Conservation (phyloP, 1,284 basidiomycete species). For the Malassezia furfur region DNA sequence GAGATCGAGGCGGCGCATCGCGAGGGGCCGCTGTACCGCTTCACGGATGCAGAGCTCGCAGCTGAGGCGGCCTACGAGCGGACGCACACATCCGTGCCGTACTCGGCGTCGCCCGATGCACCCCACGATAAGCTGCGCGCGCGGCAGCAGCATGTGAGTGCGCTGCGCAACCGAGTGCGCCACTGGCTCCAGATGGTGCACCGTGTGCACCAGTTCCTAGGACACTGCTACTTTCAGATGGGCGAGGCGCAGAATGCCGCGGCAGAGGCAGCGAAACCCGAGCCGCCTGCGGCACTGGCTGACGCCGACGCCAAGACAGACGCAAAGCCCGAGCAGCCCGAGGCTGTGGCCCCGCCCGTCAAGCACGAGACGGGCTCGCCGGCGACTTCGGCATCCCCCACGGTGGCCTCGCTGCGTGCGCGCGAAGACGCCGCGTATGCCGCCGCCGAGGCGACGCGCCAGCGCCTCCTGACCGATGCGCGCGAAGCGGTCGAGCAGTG, state of each 20-base stretch:
- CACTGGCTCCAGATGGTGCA: slow-evolving; percentile 30
- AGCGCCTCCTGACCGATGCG: slow-evolving; percentile 26
- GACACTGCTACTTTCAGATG: slow-evolving; percentile 39
- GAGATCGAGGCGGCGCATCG: slow-evolving; percentile 19
- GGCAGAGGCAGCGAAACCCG: neutral
- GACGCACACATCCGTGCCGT: neutral
- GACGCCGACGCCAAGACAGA: too few species aligned
- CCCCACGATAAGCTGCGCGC: slow-evolving; percentile 12
- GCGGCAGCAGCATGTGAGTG: slow-evolving; percentile 19
- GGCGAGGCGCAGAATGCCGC: slow-evolving; percentile 19
- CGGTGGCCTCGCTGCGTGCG: slow-evolving; percentile 13
- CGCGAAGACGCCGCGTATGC: slow-evolving; percentile 32
- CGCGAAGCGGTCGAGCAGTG: slow-evolving; percentile 25
- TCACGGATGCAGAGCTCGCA: slow-evolving; percentile 20
- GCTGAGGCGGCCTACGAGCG: slow-evolving; percentile 11
- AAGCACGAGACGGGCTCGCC: neutral
- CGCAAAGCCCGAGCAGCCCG: neutral
- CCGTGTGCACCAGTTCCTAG: slow-evolving; percentile 32
- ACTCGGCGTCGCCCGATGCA: neutral
- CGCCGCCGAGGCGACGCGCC: slow-evolving; percentile 32
- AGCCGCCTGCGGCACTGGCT: neutral
- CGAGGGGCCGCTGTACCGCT: slow-evolving; percentile 26
- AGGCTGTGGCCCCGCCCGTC: neutral
- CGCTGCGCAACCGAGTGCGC: slow-evolving; percentile 23
- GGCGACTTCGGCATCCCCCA: neutral